Evolutionary conservation across 73 alveolate species (phyloP).

Genomic region (Stentor roeselii): DNA sequence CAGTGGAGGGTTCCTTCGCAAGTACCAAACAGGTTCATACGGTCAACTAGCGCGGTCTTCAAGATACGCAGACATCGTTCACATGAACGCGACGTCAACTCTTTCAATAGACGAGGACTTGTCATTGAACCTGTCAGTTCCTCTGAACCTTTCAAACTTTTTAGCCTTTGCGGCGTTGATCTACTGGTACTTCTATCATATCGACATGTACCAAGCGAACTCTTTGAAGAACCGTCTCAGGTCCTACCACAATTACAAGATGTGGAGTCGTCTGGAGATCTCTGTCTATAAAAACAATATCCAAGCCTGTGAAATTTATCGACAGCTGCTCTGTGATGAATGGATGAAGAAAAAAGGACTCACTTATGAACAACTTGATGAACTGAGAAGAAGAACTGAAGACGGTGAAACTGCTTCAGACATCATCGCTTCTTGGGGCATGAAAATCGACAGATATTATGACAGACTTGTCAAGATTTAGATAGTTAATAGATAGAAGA

Average conservation of each 20-base stretch:
- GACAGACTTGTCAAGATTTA: not conserved
- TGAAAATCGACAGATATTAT: not conserved
- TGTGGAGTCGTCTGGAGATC: slow-evolving; percentile 30
- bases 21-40: slow-evolving; percentile 1
- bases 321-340: not conserved
- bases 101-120: slow-evolving; percentile 10
- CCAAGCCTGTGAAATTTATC: not conserved
- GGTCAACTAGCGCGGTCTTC: slow-evolving; percentile 13
- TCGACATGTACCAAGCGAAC: not conserved
- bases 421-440: not conserved
- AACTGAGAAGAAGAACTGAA: not conserved
- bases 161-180: not conserved
- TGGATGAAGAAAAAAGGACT: not conserved
- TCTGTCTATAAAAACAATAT: not conserved
- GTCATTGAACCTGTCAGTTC: slow-evolving; percentile 3
- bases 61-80: slow-evolving; percentile 8
- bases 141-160: slow-evolving; percentile 12
- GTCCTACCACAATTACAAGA: slow-evolving; percentile 31
- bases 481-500: not conserved
- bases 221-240: not conserved
- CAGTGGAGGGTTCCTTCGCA: slow-evolving; percentile 24
- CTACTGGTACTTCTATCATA: slow-evolving; percentile 18
- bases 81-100: slow-evolving; percentile 25
- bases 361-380: not conserved
- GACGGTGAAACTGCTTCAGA: not conserved